Conservation (phyloP, 768 basidiomycete genomes). For the Sarcomyxa edulis region DNA sequence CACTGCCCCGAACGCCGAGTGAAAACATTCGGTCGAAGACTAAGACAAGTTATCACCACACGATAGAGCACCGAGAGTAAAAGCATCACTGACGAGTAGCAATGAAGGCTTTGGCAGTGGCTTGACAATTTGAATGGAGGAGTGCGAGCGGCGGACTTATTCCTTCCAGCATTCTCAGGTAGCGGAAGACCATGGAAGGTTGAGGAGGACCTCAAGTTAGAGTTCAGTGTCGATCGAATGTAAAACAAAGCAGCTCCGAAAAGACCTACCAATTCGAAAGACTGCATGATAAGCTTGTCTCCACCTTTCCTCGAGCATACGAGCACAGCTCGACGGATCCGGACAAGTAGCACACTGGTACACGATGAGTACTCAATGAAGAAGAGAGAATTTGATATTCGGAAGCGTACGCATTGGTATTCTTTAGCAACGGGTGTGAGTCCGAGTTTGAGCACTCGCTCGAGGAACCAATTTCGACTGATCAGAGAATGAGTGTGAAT, state of each 20-base stretch:
- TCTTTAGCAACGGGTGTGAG: constrained; percentile 86
- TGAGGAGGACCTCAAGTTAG: constrained; percentile 63
- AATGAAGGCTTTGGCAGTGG: constrained; percentile 83
- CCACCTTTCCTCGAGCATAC: constrained; percentile 91
- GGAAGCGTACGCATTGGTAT: constrained; percentile 78
- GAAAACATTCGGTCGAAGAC: constrained; percentile 92
- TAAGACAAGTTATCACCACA: constrained; percentile 23
- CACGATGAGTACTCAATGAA: neutral
- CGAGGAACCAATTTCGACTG: constrained; percentile 93
- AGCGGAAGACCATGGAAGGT: constrained; percentile 90
- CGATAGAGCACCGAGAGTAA: constrained; percentile 4
- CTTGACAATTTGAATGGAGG: constrained; percentile 85
- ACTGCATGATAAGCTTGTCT: constrained; percentile 81
- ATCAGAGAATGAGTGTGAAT: neutral
- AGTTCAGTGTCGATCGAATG: constrained; percentile 4
- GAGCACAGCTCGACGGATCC: constrained; percentile 73
- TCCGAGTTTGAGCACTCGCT: constrained; percentile 88
- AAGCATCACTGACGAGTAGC: constrained; percentile 59
- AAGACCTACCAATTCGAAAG: constrained; percentile 69
- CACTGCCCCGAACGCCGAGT: constrained; percentile 74
- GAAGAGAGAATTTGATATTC: neutral
- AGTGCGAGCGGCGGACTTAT: constrained; percentile 84
- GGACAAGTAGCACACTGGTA: constrained; percentile 78
- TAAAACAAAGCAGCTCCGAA: neutral
- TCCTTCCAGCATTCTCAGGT: constrained; percentile 85